Evolutionary conservation across 2,329 filamentous ascomycete genomes (phyloP), one percentile per base, ranked within the genome.

Genomic region (Cercospora brassicicola): DNA sequence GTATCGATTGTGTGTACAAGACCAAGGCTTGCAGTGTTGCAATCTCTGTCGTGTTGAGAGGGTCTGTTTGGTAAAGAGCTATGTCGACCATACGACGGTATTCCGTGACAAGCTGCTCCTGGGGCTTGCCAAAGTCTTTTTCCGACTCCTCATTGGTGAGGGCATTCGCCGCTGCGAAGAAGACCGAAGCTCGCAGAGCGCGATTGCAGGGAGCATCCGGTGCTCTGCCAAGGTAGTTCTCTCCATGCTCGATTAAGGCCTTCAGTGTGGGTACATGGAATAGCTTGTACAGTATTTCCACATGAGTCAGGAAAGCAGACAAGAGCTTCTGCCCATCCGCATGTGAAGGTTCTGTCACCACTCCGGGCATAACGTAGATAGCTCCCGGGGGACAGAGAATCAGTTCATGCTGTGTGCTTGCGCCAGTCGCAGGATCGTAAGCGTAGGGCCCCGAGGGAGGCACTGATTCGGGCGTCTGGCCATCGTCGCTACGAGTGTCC

Each of bases 351-450:
- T 78, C 74, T 31, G 67, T 61, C 33, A 73, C 33, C 5, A 74
- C 76, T n/a, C 75, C 76, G 23, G 74, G 76, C 73, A 78, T 75
- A 18, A 78, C 68, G 61, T 75, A 78, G n/a, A 77, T 67, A 1
- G 69, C 64, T 39, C 73, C 75, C 20, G 75, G 74, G 4, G 75
- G 74, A 55, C 74, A 76, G 39, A 78, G 71, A n/a, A 78, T 70
- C 8, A 77, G 68, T 62, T 77, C 76, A 57, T 73, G 76, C 28
- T 73, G 64, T 20, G 31, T 69, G 15, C 63, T 64, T 8, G 69
- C 23, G 7, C 13, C 39, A 26, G 59, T 66, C 8, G 67, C 18
- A 3, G 45, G 10, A 15, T 71, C 71, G 4, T 67, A 56, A 7
- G 67, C 62, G 60, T 65, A 60, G 26, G 65, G 26, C 45, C 53